Evolutionary conservation across 352 stramenopile species (phyloP), one percentile per base, ranked within the genome.

Genomic region (Pythium biforme): DNA sequence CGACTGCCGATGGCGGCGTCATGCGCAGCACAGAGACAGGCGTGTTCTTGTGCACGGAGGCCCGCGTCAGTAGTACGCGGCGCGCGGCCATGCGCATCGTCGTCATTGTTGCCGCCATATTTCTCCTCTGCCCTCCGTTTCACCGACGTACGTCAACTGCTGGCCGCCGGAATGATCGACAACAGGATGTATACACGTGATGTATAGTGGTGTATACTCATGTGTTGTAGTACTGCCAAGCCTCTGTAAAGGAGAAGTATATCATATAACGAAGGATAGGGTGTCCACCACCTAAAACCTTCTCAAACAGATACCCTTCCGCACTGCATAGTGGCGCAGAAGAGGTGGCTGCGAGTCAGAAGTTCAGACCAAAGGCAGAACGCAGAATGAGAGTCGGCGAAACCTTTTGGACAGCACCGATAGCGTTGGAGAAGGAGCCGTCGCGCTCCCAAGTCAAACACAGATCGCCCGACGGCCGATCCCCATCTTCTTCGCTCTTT

Each of bases 111-210:
- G 49, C 27, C 19, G 17, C 39, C 37, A 65, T 22, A 10, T 43
- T 43, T 1, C 37, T 43, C 26, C 41, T 29, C 40, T 34, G 31
- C 12, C 20, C 51, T 46, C 7, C 25, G 50, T 23, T 66, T 52
- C 10, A 10, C 43, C 29, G 22, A 49, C 45, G 34, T 57, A 62
- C 46, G 27, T 58, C 53, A 58, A 45, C 41, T 43, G 43, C 37
- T 43, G n/a, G 41, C 31, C 41, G 59, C 53, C 31, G 54, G 55
- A 69, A 69, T 64, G 62, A 51, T 63, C 62, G 55, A 29, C 31
- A 55, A 60, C 7, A 40, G 10, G 22, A 7, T 20, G 59, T 66
- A 59, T 66, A 66, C 39, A 20, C 17, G n/a, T 47, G 23, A 8
- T 48, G 37, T 43, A 43, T 43, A 43, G 14, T 6, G 9, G n/a